These are phyloP conservation scores for Violaceomyces palustris DNA, from an alignment of 1,284 basidiomycete genomes.

Conservation along the genomic window DNA sequence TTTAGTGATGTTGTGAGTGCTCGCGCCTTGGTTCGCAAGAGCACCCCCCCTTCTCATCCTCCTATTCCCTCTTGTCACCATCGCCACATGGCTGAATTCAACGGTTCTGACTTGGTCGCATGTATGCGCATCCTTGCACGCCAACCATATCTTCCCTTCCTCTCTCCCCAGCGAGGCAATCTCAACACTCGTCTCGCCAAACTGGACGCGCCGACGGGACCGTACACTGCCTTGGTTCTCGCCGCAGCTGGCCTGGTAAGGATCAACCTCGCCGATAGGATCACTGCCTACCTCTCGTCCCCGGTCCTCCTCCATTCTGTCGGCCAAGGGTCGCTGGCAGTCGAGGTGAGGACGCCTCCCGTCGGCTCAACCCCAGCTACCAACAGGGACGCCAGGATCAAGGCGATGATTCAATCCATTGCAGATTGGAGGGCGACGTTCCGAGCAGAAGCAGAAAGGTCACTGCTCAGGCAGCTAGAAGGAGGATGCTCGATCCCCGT, in stretches of 20 bases:
- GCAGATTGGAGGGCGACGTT: conserved; percentile 48
- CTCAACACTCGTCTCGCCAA: conserved; percentile 75
- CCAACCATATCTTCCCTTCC: no score
- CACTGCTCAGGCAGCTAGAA: conserved; percentile 78
- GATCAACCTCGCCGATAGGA: conserved; percentile 66
- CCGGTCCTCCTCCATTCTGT: conserved; percentile 83
- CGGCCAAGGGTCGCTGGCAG: conserved; percentile 83
- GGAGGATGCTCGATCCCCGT: conserved; percentile 97
- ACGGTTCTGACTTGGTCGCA: no score
- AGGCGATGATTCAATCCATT: conserved; percentile 38
- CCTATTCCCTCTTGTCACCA: no score
- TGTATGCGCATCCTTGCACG: background rate
- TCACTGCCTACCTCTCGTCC: conserved; percentile 67
- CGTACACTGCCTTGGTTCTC: conserved; percentile 83
- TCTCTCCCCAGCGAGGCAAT: conserved; percentile 47
- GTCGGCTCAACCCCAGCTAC: conserved; percentile 22
- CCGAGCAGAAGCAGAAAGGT: conserved; percentile 63
- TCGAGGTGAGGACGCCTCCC: conserved; percentile 69
- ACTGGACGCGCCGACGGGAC: conserved; percentile 77
- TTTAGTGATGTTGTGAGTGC: conserved; percentile 88
- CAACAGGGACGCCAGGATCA: conserved; percentile 43
- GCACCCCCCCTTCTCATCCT: background rate
- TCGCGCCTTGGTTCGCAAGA: background rate
- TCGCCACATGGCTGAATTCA: no score
- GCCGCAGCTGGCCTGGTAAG: conserved; percentile 91